These are phyloP conservation scores for Pyronema domesticum DNA, from an alignment of 495 filamentous ascomycete species.

Conservation along the genomic window DNA sequence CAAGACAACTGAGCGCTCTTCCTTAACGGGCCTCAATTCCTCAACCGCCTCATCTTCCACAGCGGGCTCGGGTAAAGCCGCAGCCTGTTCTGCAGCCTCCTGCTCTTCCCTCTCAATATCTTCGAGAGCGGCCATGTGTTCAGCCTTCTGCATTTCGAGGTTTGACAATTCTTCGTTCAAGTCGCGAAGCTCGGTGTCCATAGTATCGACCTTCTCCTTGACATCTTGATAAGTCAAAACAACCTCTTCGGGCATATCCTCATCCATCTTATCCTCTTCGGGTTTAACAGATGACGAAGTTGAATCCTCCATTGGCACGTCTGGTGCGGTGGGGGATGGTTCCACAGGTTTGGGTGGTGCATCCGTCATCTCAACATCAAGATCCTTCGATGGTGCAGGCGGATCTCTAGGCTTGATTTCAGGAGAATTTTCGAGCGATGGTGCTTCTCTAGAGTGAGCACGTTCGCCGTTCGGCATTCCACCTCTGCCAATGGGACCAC, in stretches of 20 bases:
- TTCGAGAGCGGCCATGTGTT: constrained; percentile 9
- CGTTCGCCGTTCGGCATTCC: constrained; percentile 1
- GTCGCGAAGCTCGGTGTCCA: constrained; percentile 14
- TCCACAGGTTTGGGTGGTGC: constrained; percentile 1
- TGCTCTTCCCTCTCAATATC: constrained; percentile 9
- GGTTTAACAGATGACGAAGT: constrained; percentile 10
- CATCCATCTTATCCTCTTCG: constrained; percentile 14
- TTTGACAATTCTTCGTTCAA: constrained; percentile 11
- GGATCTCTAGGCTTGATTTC: constrained; percentile 8
- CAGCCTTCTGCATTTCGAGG: constrained; percentile 9
- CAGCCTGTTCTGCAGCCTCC: background rate
- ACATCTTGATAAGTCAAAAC: constrained; percentile 20
- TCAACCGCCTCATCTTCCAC: constrained; percentile 9
- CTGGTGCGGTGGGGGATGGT: background rate
- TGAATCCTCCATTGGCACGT: constrained; percentile 1
- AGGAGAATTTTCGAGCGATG: constrained; percentile 11
- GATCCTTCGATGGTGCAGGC: constrained; percentile 12
- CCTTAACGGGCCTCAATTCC: constrained; percentile 1
- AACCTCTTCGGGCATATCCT: constrained; percentile 18
- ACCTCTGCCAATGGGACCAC: constrained; percentile 10
- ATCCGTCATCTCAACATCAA: constrained; percentile 9
- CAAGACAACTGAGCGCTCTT: background rate
- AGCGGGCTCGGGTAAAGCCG: background rate
- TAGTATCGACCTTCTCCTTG: constrained; percentile 17
- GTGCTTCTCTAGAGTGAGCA: constrained; percentile 7